Evolutionary conservation across 108 stramenopile genomes (phyloP).

Genomic region (Schizochytrium sp.): DNA sequence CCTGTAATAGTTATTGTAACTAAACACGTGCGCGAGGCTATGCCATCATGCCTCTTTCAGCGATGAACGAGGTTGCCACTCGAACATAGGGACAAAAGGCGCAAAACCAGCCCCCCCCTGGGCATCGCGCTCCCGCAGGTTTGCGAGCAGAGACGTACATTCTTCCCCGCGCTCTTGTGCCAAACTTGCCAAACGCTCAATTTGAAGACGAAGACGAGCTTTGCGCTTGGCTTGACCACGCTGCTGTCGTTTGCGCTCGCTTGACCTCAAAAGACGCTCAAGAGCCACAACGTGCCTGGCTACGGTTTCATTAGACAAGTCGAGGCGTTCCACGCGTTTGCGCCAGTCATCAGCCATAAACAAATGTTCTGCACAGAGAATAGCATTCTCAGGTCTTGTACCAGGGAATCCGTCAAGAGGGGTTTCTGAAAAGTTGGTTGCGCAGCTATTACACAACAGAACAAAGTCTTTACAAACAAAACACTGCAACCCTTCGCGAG

Average conservation of each 20-base stretch:
- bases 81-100: slow-evolving; percentile 42
- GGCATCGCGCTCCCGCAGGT: neutral
- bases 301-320: neutral
- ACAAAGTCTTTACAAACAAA: slow-evolving; percentile 58
- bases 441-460: slow-evolving; percentile 20
- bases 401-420: neutral
- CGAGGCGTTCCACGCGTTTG: slow-evolving; percentile 20
- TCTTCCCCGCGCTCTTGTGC: neutral
- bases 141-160: neutral
- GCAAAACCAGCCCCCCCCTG: neutral
- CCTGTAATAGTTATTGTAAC: neutral
- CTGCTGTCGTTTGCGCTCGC: neutral
- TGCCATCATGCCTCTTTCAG: neutral
- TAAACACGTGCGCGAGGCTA: neutral
- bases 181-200: neutral
- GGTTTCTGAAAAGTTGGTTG: neutral
- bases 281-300: slow-evolving; percentile 6
- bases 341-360: slow-evolving; percentile 33
- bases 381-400: neutral
- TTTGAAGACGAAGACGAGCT: slow-evolving; percentile 9
- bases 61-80: neutral
- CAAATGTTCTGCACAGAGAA: slow-evolving; percentile 45
- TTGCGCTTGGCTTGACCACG: slow-evolving; percentile 33
- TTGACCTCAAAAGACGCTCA: neutral
- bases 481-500: neutral